Percentiles rank a stretch among this genome's conserved stretches.
Evolutionary conservation across 2,329 filamentous ascomycete genomes (phyloP).

Genomic region (Cladophialophora chaetospira): DNA sequence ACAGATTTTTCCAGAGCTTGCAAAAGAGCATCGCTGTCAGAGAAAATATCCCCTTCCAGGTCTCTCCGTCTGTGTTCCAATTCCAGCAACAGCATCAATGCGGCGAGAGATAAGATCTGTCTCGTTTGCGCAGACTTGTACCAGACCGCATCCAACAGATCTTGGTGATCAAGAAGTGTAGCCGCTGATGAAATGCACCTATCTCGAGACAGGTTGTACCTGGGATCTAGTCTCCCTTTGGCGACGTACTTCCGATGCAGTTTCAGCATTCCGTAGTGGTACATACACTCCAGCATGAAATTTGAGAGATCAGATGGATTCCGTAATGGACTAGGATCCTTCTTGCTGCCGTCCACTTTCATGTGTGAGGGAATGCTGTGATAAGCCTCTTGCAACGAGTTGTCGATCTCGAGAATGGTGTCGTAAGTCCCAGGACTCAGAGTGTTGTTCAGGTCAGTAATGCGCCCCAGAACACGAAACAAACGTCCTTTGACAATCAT

Average conservation of each 20-base stretch:
- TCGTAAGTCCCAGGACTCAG: not conserved
- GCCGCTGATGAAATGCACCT: not conserved
- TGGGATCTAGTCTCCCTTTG: not conserved
- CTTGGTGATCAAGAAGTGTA: not conserved
- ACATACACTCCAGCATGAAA: not conserved
- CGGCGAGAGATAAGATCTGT: not conserved
- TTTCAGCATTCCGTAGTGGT: not conserved
- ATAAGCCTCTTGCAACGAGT: not conserved
- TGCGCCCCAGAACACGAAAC: not conserved
- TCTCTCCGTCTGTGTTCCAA: not conserved
- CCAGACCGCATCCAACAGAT: not conserved
- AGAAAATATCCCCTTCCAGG: not conserved
- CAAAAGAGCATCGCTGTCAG: not conserved
- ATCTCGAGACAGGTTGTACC: conserved; percentile 1
- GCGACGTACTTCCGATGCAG: conserved; percentile 2
- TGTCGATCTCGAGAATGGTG: conserved; percentile 1
- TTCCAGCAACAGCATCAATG: not conserved
- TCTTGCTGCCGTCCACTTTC: not conserved
- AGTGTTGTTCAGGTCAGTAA: not conserved
- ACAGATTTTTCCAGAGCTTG: not conserved
- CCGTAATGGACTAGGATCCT: not conserved
- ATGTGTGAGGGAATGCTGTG: not conserved
- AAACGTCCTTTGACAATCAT: conserved; percentile 4
- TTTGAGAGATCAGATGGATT: not conserved
- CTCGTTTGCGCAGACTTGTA: not conserved